These are phyloP conservation scores for Starmerella davenportii DNA, from an alignment of 805 yeast genomes.

Conservation along the genomic window DNA sequence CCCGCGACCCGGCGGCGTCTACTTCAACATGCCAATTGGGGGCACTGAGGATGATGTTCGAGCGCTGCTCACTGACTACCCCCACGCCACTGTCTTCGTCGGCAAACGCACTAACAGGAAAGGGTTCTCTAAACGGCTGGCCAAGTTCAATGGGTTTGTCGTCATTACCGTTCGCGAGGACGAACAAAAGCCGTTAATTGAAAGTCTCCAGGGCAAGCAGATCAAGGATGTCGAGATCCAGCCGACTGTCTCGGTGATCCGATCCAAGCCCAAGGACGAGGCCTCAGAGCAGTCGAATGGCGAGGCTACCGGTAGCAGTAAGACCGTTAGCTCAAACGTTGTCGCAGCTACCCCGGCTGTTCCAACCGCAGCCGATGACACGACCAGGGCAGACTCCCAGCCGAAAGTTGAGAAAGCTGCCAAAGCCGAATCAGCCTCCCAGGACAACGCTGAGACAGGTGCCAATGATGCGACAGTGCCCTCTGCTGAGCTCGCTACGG, in stretches of 20 bases:
- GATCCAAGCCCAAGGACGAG: background rate
- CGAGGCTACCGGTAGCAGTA: too few relatives aligned
- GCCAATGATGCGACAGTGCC: too few relatives aligned
- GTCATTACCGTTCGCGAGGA: slow-evolving; percentile 41
- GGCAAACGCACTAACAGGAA: background rate
- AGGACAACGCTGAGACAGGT: too few relatives aligned
- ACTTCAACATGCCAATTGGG: slow-evolving; percentile 6
- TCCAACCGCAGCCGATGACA: too few relatives aligned
- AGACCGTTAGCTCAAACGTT: too few relatives aligned
- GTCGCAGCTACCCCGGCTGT: too few relatives aligned
- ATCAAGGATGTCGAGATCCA: slow-evolving; percentile 37
- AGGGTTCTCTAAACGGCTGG: background rate
- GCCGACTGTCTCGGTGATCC: slow-evolving; percentile 22
- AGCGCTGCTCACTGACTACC: slow-evolving; percentile 9
- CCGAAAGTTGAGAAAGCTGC: too few relatives aligned
- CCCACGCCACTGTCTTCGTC: slow-evolving; percentile 1
- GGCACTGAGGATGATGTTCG: slow-evolving; percentile 8
- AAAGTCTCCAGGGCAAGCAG: slow-evolving; percentile 45
- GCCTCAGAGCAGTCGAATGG: too few relatives aligned
- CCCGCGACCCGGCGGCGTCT: slow-evolving; percentile 5
- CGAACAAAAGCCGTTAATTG: slow-evolving; percentile 53
- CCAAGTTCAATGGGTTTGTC: background rate
- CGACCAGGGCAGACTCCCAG: too few relatives aligned
- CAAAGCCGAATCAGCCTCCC: too few relatives aligned
- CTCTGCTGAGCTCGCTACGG: too few relatives aligned